Base-by-base conservation (phyloP, 2,329 filamentous ascomycete genomes). In the Hortaea werneckii region DNA sequence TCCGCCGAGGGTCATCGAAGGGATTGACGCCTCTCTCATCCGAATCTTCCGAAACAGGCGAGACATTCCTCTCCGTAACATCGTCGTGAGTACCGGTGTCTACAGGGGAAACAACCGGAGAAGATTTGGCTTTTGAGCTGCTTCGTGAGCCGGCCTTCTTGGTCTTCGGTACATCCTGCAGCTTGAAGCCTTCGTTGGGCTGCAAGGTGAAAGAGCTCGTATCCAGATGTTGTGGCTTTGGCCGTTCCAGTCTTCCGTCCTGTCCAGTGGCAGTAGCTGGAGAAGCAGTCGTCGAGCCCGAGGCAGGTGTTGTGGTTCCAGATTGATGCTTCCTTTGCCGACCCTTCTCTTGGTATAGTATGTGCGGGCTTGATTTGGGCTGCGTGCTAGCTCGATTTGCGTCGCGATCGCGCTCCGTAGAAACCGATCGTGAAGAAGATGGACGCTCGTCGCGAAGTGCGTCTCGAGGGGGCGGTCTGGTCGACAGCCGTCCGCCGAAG, bases 291-390 rank as follows among this genome's bases (percentile, higher is more conserved):
- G 47, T 43, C 9, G 56, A 58, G 26, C 49, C 52, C 38, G 52
- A 54, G 10, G 52, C 51, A 5, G 59, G 58, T 11, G 59, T 59
- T n/a, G 9, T n/a, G 8, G 8, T 9, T 40, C 50, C 56, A 1
- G 50, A 50, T 10, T 61, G 53, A 27, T 56, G 53, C 48, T 58
- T 62, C 4, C 74, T 67, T 49, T 79, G 75, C 39, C 85, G 78
- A 1, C 79, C 79, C 65, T 89, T 92, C 58, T 94, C 87, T 63
- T 94, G 87, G 62, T 88, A 94, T 20, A 87, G 85, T 57, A 94
- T 94, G 59, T 95, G 88, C n/a, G 88, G 87, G 11, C 86, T 88
- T 2, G 52, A 46, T 45, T 80, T 48, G 69, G 61, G 42, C 59
- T 67, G 55, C 32, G 58, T 58, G 8, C 46, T 41, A n/a, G 47